These are phyloP conservation scores for Parietichytrium sp. DNA, from an alignment of 108 stramenopile species.

Conservation along the genomic window DNA sequence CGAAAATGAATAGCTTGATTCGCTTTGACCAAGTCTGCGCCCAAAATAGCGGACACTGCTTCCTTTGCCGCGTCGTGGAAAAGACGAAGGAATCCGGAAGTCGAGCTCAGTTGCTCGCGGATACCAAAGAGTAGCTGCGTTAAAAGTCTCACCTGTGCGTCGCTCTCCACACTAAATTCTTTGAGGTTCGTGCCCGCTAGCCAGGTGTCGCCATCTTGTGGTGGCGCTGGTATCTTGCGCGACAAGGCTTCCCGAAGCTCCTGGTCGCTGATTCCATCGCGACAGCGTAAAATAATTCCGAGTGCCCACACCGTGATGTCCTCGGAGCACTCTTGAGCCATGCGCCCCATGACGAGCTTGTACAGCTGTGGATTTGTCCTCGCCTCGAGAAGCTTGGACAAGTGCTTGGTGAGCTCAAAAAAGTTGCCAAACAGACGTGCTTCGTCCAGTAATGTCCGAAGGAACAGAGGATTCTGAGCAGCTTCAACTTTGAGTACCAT, in stretches of 20 bases:
- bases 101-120: conserved; percentile 28
- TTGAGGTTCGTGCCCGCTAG: background rate
- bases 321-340: background rate
- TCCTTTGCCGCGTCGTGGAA: conserved; percentile 38
- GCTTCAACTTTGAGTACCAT: background rate
- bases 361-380: background rate
- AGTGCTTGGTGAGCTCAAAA: conserved; percentile 4
- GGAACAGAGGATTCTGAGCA: conserved; percentile 3
- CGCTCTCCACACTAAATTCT: background rate
- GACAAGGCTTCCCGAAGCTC: background rate
- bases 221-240: background rate
- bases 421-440: conserved; percentile 35
- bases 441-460: conserved; percentile 19
- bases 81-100: conserved; percentile 6
- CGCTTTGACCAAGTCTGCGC: background rate
- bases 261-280: conserved; percentile 33
- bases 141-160: background rate
- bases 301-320: conserved; percentile 19
- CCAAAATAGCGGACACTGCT: background rate
- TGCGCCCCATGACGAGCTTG: background rate
- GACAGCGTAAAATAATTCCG: background rate
- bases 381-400: background rate
- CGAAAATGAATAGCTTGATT: background rate
- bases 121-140: conserved; percentile 25
- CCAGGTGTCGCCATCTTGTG: background rate